Percentiles rank a stretch among this genome's conserved stretches.
phyloP scores from a whole-genome alignment of 2,329 filamentous ascomycete genomes.

The Lachnellula arida region DNA sequence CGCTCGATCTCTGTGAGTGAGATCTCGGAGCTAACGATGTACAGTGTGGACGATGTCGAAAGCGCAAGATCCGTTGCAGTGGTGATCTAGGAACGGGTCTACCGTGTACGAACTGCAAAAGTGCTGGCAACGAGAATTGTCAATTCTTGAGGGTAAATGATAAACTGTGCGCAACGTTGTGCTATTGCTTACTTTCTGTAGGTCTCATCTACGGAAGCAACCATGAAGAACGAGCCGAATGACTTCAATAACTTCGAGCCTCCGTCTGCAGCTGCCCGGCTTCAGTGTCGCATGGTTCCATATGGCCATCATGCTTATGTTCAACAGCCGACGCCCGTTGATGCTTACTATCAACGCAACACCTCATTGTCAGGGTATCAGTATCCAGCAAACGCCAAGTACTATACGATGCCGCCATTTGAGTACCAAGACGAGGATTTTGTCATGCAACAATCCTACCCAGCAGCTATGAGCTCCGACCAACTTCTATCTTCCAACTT shows the following conservation, averaged over 20 bases:
- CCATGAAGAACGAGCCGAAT: conserved; percentile 23
- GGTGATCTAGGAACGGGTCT: conserved; percentile 76
- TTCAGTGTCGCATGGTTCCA: conserved; percentile 21
- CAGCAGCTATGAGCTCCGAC: conserved; percentile 12
- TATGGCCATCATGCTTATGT: conserved; percentile 18
- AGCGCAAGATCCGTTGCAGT: conserved; percentile 92
- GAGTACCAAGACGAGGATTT: conserved; percentile 29
- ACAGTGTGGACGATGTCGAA: conserved; percentile 84
- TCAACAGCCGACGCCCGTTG: conserved; percentile 6
- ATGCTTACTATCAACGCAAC: conserved; percentile 17
- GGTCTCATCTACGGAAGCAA: conserved; percentile 27
- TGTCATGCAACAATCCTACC: conserved; percentile 7
- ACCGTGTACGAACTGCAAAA: conserved; percentile 75
- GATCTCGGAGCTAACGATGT: neutral
- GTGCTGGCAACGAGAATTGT: conserved; percentile 65
- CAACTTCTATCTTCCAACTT: conserved; percentile 13
- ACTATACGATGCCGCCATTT: conserved; percentile 17
- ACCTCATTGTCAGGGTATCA: conserved; percentile 14
- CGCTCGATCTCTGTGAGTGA: conserved; percentile 11
- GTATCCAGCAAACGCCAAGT: conserved; percentile 13
- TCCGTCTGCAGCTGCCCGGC: conserved; percentile 19
- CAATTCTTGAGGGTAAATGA: conserved; percentile 70
- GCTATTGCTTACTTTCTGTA: conserved; percentile 8
- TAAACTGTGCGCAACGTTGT: neutral
- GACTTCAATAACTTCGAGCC: conserved; percentile 23